Evolutionary conservation across 1,284 basidiomycete species (phyloP), one percentile per base, ranked within the genome.

Genomic region (Apiotrichum akiyoshidainum): DNA sequence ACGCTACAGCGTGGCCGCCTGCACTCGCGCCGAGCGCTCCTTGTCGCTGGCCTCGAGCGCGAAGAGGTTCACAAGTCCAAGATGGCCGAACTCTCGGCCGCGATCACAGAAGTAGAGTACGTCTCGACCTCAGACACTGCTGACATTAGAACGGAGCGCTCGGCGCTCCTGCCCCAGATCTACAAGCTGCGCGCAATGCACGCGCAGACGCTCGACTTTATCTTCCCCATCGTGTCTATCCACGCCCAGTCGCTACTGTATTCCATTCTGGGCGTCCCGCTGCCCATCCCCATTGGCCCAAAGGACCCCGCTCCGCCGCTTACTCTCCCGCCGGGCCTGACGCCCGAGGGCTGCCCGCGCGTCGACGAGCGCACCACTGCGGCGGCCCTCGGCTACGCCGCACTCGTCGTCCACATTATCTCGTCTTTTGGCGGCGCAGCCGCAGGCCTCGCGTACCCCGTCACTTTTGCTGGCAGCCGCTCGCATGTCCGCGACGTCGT

Each of bases 401-500:
- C 90, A 0, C 87, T 93, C 70, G 83, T 92, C 4, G 83, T 93
- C 42, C 87, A 90, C 55, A 79, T 92, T 14, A 80, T 96, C 48
- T 85, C 89, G 0, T 82, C 83, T n/a, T 91, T 95, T 66, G 80
- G 89, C 61, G 86, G 62, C 17, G 42, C 57, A 11, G 65, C 60
- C 2, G 40, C 65, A 60, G 81, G 82, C n/a, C 79, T 96, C 45
- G 83, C 89, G 10, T 97, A 97, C 79, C 91, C 92, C 31, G 83
- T 97, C 57, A 92, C 88, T 26, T 93, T 86, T 72, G 83, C 91
- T 52, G 92, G 91, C 7, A 94, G 90, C 65, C 82, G 88, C 58
- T 94, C 90, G 76, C 77, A 92, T 64, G 89, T 97, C 60, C 85
- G 86, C 68, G 93, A 97, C 79, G 87, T 87, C 13, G 93, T 96